A percentile compares a stretch with the other conserved stretches of the same genome.
Conservation (phyloP, 2,329 filamentous ascomycete species). For the Scedosporium boydii region DNA sequence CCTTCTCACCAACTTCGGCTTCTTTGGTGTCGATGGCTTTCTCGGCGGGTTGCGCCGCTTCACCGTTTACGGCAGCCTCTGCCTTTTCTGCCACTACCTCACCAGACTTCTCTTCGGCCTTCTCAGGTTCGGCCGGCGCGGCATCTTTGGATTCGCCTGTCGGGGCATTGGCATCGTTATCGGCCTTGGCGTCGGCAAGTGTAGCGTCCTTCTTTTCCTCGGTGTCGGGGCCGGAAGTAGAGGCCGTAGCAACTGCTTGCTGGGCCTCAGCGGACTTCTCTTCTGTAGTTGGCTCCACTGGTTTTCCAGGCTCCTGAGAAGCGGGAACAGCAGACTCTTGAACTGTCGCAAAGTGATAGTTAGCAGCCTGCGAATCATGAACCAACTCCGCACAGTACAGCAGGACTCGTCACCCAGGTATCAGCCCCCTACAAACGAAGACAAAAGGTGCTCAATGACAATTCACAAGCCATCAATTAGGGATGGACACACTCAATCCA, state of each 20-base stretch:
- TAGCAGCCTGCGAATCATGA: background rate
- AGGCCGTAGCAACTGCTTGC: conserved; percentile 21
- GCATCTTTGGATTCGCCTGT: background rate
- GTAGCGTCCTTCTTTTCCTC: conserved; percentile 21
- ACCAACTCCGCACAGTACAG: background rate
- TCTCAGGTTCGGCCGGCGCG: conserved; percentile 12
- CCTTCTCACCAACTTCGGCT: background rate
- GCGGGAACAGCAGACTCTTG: conserved; percentile 1
- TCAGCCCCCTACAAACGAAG: background rate
- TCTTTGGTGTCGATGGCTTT: background rate
- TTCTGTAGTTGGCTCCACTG: conserved; percentile 13
- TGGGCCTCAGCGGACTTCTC: conserved; percentile 13
- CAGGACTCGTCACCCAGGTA: background rate
- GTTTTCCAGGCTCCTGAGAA: conserved; percentile 13
- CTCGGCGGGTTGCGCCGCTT: background rate
- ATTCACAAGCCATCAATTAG: background rate
- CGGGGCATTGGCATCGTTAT: conserved; percentile 3
- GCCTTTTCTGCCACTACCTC: conserved; percentile 9
- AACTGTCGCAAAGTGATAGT: background rate
- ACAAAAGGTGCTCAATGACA: background rate
- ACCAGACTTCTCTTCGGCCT: conserved; percentile 11
- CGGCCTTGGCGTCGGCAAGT: conserved; percentile 7
- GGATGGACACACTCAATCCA: background rate
- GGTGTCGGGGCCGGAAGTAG: conserved; percentile 20
- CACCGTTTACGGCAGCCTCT: background rate